A percentile compares a stretch with the other conserved stretches of the same genome.
Evolutionary conservation across 768 basidiomycete genomes (phyloP).

Genomic region (Boletus eberwhitei): DNA sequence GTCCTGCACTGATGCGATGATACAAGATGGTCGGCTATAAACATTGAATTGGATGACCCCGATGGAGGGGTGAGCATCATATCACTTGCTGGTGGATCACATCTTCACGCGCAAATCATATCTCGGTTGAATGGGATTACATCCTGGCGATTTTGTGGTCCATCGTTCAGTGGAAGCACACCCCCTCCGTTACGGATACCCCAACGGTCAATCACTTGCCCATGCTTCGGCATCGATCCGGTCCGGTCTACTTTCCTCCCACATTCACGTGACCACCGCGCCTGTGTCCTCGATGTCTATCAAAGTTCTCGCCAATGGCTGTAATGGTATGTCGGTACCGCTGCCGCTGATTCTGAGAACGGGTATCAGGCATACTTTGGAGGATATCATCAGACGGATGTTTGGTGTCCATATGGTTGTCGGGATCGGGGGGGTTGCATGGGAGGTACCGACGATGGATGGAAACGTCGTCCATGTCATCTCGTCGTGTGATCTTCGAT

Average conservation of each 20-base stretch:
- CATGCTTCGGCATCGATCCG: conserved; percentile 21
- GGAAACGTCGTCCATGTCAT: conserved; percentile 13
- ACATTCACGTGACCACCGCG: too few species aligned
- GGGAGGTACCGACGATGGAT: too few species aligned
- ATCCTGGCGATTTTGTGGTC: conserved; percentile 29
- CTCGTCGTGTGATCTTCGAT: conserved; percentile 28
- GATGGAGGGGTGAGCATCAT: conserved; percentile 32
- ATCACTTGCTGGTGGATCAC: not conserved
- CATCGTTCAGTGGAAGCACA: conserved; percentile 48
- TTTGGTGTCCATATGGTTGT: too few species aligned
- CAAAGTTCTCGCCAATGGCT: too few species aligned
- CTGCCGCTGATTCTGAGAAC: not conserved
- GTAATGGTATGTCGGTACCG: too few species aligned
- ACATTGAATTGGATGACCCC: not conserved
- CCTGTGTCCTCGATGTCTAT: too few species aligned
- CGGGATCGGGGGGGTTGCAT: not conserved
- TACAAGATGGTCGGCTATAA: not conserved
- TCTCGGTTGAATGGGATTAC: too few species aligned
- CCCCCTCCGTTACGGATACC: not conserved
- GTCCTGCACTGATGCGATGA: conserved; percentile 29
- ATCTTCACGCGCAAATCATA: not conserved
- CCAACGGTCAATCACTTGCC: conserved; percentile 1
- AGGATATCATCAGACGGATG: not conserved
- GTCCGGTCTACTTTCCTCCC: conserved; percentile 35
- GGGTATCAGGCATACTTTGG: not conserved